A percentile compares a stretch with the other conserved stretches of the same genome.
These are phyloP conservation scores for Penicillium desertorum DNA, from an alignment of 495 filamentous ascomycete genomes.

Conservation along the genomic window DNA sequence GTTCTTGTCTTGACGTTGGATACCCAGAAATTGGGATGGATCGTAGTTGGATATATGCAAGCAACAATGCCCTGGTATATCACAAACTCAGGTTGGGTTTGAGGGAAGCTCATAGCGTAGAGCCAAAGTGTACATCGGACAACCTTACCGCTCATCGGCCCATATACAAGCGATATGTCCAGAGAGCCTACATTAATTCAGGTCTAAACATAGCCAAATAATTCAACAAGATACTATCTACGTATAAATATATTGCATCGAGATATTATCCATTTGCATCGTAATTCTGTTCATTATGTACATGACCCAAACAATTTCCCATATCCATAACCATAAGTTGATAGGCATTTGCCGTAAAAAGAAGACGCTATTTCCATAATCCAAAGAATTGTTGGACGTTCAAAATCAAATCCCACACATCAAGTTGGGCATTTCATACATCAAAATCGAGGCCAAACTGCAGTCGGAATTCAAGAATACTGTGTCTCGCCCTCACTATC, in stretches of 20 bases:
- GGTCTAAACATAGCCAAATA: too few species aligned
- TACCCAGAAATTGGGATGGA: background rate
- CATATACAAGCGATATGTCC: background rate
- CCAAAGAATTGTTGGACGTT: conserved; percentile 7
- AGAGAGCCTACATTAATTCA: too few species aligned
- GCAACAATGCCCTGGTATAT: background rate
- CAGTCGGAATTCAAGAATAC: conserved; percentile 23
- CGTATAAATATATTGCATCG: background rate
- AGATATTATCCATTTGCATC: background rate
- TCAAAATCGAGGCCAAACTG: background rate
- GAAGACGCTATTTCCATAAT: conserved; percentile 6
- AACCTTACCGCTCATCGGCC: background rate
- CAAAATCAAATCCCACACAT: conserved; percentile 1
- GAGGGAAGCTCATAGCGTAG: background rate
- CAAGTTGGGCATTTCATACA: background rate
- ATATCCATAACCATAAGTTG: conserved; percentile 9
- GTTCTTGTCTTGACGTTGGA: background rate
- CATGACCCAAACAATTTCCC: conserved; percentile 12
- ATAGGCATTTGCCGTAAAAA: conserved; percentile 1
- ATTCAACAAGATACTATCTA: too few species aligned
- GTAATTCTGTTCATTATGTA: conserved; percentile 13
- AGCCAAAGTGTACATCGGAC: background rate
- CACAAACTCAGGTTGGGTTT: background rate
- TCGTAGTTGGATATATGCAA: background rate
- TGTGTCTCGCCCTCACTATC: conserved; percentile 50